Evolutionary conservation across 768 basidiomycete species (phyloP), one percentile per base, ranked within the genome.

Genomic region (Clitopilus hobsonii): DNA sequence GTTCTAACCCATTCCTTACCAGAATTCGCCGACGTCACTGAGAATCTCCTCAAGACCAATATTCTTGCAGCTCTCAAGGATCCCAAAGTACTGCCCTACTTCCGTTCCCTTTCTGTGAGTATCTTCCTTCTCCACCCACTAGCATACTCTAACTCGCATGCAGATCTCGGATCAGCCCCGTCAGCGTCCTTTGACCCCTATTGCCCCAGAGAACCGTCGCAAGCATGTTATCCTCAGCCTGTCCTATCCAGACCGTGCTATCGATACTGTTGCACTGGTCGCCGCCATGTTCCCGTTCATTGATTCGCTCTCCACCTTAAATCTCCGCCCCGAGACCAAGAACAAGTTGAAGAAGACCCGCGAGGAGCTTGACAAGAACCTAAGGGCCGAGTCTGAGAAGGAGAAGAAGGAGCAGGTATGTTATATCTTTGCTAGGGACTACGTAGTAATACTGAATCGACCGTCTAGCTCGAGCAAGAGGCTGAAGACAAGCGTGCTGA

Each of bases 11-110:
- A n/a, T 45, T 32, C 58, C 29, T 49, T 50, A 32, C 25, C 67
- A 84, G 94, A 97, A 73, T 91, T 83, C 60, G 89, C 89, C 8
- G 94, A 96, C 61, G 76, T 92, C 54, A 89, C 91, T 1, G 91
- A 95, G 20, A 80, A 77, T 61, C 63, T 96, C 51, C 74, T 92
- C 65, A 94, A 91, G 71, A 66, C 71, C 22, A 67, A 71, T 27
- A 70, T 96, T 25, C 59, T 78, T 52, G 71, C 80, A 24, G 69
- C 80, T n/a, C 74, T 96, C 52, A 74, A 80, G 51, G 77, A 89
- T 60, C 82, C 89, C 25, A 79, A 79, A 50, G 75, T 86, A 48
- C 76, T 81, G 48, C 80, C 84, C 32, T 86, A 90, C 74, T 91
- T 97, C 78, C 88, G 89, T 61, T 93, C 89, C 30, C 80, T 96